A percentile compares a stretch with the other conserved stretches of the same genome.
phyloP scores from a whole-genome alignment of 78 protist genomes.

The Dictyostelium firmibasis region DNA sequence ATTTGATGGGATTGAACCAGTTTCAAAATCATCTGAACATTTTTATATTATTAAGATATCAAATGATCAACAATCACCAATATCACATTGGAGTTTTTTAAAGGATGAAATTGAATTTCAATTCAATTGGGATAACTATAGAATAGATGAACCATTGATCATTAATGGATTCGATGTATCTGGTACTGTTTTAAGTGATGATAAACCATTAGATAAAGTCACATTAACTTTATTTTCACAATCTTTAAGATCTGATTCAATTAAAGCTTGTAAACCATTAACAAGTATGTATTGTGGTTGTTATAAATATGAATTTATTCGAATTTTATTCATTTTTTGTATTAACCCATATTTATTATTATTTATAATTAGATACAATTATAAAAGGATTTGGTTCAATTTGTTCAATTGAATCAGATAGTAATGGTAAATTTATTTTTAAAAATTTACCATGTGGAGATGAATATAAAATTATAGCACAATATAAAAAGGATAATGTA shows the following conservation, averaged over 20 bases:
- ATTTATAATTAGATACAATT: background rate
- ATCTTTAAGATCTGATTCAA: background rate
- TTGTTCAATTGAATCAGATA: slow-evolving; percentile 8
- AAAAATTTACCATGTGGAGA: slow-evolving; percentile 43
- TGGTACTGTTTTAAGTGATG: background rate
- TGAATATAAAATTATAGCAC: background rate
- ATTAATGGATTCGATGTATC: background rate
- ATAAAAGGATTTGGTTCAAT: background rate
- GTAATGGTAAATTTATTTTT: slow-evolving; percentile 27
- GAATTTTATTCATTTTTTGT: background rate
- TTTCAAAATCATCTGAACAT: background rate
- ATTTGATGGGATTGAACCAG: background rate
- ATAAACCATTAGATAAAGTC: background rate
- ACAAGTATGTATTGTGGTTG: background rate
- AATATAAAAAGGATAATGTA: background rate
- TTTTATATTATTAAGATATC: background rate
- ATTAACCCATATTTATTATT: background rate
- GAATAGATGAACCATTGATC: background rate
- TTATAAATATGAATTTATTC: background rate
- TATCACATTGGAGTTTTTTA: background rate
- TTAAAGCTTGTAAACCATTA: background rate
- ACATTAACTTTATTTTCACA: background rate
- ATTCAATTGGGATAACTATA: background rate
- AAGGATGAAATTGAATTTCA: background rate
- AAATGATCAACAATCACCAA: background rate